Evolutionary conservation across 768 basidiomycete species (phyloP).

Genomic region (Candolleomyces aberdarensis): DNA sequence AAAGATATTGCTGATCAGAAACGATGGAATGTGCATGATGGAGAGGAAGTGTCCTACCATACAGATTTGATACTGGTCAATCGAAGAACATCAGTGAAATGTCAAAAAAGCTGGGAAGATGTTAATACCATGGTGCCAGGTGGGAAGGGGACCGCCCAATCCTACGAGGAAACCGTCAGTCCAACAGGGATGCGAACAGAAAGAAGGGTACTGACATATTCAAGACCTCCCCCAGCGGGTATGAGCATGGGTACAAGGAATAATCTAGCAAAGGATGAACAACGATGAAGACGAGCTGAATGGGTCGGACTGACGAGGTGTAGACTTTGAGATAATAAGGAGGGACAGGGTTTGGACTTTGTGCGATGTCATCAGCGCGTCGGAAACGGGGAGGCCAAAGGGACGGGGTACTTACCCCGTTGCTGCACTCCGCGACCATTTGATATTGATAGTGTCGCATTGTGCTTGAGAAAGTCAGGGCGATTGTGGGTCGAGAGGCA

Average conservation of each 20-base stretch:
- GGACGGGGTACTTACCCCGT: constrained; percentile 30
- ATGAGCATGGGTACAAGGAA: constrained; percentile 52
- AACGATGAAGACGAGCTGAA: neutral
- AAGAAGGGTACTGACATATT: constrained; percentile 38
- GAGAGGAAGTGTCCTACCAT: constrained; percentile 41
- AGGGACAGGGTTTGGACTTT: constrained; percentile 50
- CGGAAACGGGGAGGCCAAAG: constrained; percentile 4
- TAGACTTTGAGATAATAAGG: constrained; percentile 62
- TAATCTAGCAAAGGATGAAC: constrained; percentile 26
- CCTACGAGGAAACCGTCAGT: constrained; percentile 28
- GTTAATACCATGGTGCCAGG: constrained; percentile 49
- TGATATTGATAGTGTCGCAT: constrained; percentile 41
- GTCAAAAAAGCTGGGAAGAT: neutral
- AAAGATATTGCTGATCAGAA: neutral
- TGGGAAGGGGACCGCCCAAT: constrained; percentile 56
- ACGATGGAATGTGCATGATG: neutral
- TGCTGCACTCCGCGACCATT: constrained; percentile 37
- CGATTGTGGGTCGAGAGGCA: neutral
- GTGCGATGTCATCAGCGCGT: constrained; percentile 3
- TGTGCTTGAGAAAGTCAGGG: constrained; percentile 28
- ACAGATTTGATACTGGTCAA: constrained; percentile 58
- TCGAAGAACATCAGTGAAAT: neutral
- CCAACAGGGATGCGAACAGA: neutral
- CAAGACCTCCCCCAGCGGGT: constrained; percentile 41
- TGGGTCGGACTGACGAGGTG: constrained; percentile 45